Evolutionary conservation across 2,329 filamentous ascomycete species (phyloP).

Genomic region (Penicillium janthinellum): DNA sequence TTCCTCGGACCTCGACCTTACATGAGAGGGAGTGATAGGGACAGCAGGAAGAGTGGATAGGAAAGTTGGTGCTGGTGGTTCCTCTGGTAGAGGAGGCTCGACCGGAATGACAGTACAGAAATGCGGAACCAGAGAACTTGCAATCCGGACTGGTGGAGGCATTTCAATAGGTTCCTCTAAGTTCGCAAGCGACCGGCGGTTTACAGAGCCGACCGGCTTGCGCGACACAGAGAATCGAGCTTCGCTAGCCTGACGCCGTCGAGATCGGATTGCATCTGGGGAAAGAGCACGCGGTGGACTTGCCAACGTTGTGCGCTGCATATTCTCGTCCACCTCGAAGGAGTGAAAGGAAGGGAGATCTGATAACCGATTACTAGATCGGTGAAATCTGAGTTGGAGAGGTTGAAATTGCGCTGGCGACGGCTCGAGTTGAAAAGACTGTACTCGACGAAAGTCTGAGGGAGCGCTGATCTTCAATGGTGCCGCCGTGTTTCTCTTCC

Average conservation of each 20-base stretch:
- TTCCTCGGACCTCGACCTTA: constrained; percentile 15
- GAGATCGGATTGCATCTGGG: constrained; percentile 21
- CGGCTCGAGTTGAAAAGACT: constrained; percentile 26
- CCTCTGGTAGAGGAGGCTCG: constrained; percentile 2
- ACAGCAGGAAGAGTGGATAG: not conserved
- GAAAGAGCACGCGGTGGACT: constrained; percentile 39
- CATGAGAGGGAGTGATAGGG: constrained; percentile 2
- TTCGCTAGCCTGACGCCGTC: constrained; percentile 26
- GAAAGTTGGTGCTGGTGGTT: constrained; percentile 3
- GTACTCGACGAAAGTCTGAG: constrained; percentile 44
- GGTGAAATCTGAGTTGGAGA: constrained; percentile 51
- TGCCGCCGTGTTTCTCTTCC: constrained; percentile 36
- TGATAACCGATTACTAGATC: constrained; percentile 47
- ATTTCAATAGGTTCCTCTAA: constrained; percentile 27
- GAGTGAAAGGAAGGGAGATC: constrained; percentile 48
- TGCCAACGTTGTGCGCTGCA: constrained; percentile 27
- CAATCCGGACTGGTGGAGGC: constrained; percentile 14
- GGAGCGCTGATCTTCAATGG: constrained; percentile 46
- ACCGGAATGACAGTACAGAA: constrained; percentile 29
- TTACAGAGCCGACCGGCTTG: constrained; percentile 41
- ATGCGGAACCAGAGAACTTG: constrained; percentile 34
- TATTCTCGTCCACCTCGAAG: constrained; percentile 37
- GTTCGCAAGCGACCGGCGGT: constrained; percentile 31
- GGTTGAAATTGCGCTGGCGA: constrained; percentile 38
- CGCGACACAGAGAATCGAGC: constrained; percentile 36